Evolutionary conservation across 192 early-diverging fungal genomes (phyloP).

Genomic region (Backusella australiensis): DNA sequence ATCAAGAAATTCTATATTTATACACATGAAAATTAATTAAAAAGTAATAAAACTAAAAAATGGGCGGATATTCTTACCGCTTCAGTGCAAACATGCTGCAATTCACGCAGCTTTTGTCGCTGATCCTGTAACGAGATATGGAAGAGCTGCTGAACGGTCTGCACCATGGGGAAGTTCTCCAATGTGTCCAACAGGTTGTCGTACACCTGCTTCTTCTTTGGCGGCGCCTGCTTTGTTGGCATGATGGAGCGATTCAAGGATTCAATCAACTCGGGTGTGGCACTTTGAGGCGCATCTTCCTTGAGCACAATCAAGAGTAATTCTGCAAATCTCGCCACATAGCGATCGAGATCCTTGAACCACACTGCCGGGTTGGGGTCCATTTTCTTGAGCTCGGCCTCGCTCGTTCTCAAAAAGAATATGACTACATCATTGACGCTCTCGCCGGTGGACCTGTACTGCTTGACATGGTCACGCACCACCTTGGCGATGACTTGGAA

Average conservation of each 20-base stretch:
- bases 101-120: conserved; percentile 37
- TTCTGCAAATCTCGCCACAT: conserved; percentile 44
- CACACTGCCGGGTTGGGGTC: conserved; percentile 37
- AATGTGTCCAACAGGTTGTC: neutral
- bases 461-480: conserved; percentile 36
- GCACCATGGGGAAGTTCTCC: conserved; percentile 20
- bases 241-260: conserved; percentile 14
- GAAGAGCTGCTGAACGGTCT: conserved; percentile 42
- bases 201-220: neutral
- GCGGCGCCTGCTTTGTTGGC: neutral
- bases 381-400: conserved; percentile 27
- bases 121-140: conserved; percentile 32
- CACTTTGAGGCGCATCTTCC: conserved; percentile 34
- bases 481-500: conserved; percentile 34
- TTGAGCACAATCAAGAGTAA: conserved; percentile 45
- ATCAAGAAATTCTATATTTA: conserved; percentile 37
- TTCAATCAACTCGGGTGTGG: conserved; percentile 33
- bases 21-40: neutral
- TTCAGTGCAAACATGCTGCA: conserved; percentile 42
- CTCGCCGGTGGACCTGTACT: conserved; percentile 38
- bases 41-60: neutral
- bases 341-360: conserved; percentile 39
- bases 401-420: conserved; percentile 41
- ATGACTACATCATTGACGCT: conserved; percentile 48
- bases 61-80: conserved; percentile 25